Evolutionary conservation across 257 asterid genomes (phyloP), one percentile per base, ranked within the genome.

Genomic region (Handroanthus guayacan): DNA sequence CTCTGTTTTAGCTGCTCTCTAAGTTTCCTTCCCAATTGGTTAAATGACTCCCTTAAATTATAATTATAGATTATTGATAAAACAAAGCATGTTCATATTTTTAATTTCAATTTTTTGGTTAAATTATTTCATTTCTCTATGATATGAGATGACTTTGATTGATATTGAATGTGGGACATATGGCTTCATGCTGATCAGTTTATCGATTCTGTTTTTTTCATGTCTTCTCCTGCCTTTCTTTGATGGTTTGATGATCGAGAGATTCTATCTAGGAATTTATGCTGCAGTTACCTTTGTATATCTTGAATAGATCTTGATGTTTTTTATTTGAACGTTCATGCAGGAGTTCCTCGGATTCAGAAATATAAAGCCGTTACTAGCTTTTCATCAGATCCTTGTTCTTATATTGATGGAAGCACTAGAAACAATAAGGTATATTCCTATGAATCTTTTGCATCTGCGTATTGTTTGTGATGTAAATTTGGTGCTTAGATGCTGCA

Each of bases 341-440:
- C 96, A 92, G 97, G 84, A 80, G 48, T 71, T 72, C 73, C 16
- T 48, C 80, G 67, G 73, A 65, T 16, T 71, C 82, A 55, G 50
- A 82, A 81, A 64, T 71, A 73, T 65, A 81, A 57, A 62, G 62
- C 81, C 76, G 75, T 20, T 62, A 65, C 79, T 57, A 77, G 78
- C 51, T 44, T 65, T 44, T 44, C 71, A 34, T 31, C 76, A 3
- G 87, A 81, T 71, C 74, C 81, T 76, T 69, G 20, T 76, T 79
- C 85, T 7, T 74, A 25, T 43, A 57, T 43, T 72, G 80, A 78
- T 81, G 87, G 75, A 52, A 43, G 74, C 76, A 55, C 78, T 43
- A 75, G 80, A 62, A 81, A 69, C 69, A 78, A 84, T 69, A 38
- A 12, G 92, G 96, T 91, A 14, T 18, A 69, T 82, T 81, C 45